Percentiles rank a stretch among this genome's conserved stretches.
Evolutionary conservation across 768 basidiomycete genomes (phyloP).

Genomic region (Suillus sp.): DNA sequence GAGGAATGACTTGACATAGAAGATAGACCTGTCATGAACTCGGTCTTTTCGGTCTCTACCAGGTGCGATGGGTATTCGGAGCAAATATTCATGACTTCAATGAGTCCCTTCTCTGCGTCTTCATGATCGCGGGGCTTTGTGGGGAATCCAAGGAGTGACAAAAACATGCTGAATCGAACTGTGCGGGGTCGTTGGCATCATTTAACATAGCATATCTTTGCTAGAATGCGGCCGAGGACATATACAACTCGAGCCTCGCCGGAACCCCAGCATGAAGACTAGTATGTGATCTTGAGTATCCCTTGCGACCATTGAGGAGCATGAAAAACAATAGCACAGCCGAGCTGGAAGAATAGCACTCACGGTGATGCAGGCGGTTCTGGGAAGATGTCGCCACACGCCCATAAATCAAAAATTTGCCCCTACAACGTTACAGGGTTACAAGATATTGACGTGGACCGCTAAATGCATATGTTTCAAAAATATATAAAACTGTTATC

Average conservation of each 20-base stretch:
- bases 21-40: neutral
- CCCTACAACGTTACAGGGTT: too few relatives aligned
- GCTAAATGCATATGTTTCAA: too few relatives aligned
- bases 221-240: neutral
- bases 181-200: neutral
- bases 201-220: constrained; percentile 4
- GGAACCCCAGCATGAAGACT: neutral
- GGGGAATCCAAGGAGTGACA: neutral
- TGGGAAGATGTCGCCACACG: too few relatives aligned
- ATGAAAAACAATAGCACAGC: too few relatives aligned
- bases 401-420: too few relatives aligned
- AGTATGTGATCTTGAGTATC: too few relatives aligned
- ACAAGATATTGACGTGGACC: too few relatives aligned
- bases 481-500: too few relatives aligned
- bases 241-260: neutral
- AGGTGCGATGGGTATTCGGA: neutral
- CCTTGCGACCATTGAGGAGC: too few relatives aligned
- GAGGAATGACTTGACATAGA: neutral
- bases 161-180: constrained; percentile 1
- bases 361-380: too few relatives aligned
- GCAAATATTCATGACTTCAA: neutral
- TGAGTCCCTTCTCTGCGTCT: constrained; percentile 6
- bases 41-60: neutral
- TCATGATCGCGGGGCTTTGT: neutral
- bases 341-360: too few relatives aligned